phyloP scores from a whole-genome alignment of 2,329 filamentous ascomycete species.

The Penicillium brasilianum region DNA sequence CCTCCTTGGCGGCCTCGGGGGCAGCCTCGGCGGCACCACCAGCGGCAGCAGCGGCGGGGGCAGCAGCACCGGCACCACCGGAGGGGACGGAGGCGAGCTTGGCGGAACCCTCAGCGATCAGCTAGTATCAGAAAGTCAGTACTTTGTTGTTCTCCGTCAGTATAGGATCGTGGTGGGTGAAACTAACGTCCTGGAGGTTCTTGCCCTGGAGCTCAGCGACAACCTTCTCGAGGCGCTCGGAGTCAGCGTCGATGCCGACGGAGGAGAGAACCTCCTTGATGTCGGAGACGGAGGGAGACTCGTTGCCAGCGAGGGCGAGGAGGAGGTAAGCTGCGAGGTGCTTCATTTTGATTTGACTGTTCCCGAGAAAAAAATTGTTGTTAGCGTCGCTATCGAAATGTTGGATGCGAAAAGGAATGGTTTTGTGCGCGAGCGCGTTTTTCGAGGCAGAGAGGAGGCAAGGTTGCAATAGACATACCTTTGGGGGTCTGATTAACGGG shows the following conservation, averaged over 20 bases:
- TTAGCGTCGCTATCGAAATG: slow-evolving; percentile 28
- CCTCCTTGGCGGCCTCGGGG: slow-evolving; percentile 72
- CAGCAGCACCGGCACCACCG: slow-evolving; percentile 71
- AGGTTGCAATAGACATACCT: slow-evolving; percentile 31
- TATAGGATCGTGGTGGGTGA: background rate
- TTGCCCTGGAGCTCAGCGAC: slow-evolving; percentile 72
- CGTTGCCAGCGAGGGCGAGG: slow-evolving; percentile 89
- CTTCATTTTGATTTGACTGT: slow-evolving; percentile 81
- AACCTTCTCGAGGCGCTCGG: slow-evolving; percentile 83
- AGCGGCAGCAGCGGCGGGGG: slow-evolving; percentile 59
- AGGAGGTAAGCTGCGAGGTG: slow-evolving; percentile 99
- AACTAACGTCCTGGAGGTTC: slow-evolving; percentile 86
- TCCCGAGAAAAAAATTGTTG: slow-evolving; percentile 17
- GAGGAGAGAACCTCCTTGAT: slow-evolving; percentile 88
- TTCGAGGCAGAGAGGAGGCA: background rate
- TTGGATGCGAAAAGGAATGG: slow-evolving; percentile 11
- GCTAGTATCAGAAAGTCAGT: slow-evolving; percentile 56
- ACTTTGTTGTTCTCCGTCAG: background rate
- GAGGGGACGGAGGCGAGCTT: slow-evolving; percentile 99
- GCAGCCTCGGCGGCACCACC: slow-evolving; percentile 71
- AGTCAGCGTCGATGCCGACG: slow-evolving; percentile 93
- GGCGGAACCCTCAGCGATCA: slow-evolving; percentile 84
- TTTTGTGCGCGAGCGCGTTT: background rate
- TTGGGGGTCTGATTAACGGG: slow-evolving; percentile 38
- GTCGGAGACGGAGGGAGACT: slow-evolving; percentile 81